Percentiles rank a stretch among this genome's conserved stretches.
Evolutionary conservation across 1,284 basidiomycete genomes (phyloP).

Genomic region (Fistulina hepatica): DNA sequence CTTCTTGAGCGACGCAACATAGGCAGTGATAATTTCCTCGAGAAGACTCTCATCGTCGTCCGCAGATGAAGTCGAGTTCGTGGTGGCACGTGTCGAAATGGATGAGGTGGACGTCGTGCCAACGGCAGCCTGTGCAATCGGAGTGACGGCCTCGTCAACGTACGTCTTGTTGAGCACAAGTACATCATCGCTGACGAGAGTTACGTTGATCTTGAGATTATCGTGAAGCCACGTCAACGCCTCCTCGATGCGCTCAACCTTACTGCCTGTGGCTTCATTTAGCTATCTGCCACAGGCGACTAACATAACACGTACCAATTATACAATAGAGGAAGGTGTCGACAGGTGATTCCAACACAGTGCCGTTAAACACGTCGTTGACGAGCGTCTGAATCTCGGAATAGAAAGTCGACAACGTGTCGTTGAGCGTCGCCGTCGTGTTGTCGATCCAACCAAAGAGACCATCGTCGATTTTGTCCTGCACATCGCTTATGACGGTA

Average conservation of each 20-base stretch:
- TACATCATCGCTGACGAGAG: slow-evolving; percentile 59
- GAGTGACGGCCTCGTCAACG: slow-evolving; percentile 66
- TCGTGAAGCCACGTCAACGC: slow-evolving; percentile 89
- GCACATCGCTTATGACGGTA: slow-evolving; percentile 50
- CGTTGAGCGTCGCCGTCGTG: slow-evolving; percentile 84
- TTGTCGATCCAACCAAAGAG: slow-evolving; percentile 91
- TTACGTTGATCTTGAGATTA: slow-evolving; percentile 73
- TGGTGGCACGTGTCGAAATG: too few relatives aligned
- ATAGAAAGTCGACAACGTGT: slow-evolving; percentile 66
- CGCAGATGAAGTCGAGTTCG: slow-evolving; percentile 21
- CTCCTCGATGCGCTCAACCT: slow-evolving; percentile 77
- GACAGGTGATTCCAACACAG: slow-evolving; percentile 71
- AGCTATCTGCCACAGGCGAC: too few relatives aligned
- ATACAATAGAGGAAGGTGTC: slow-evolving; percentile 84
- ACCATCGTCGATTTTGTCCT: slow-evolving; percentile 73
- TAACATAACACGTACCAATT: too few relatives aligned
- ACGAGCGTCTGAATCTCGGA: slow-evolving; percentile 63
- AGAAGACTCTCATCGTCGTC: slow-evolving; percentile 55
- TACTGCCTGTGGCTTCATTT: too few relatives aligned
- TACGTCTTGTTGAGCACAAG: slow-evolving; percentile 64
- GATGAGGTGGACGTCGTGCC: slow-evolving; percentile 28
- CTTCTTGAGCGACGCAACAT: slow-evolving; percentile 61
- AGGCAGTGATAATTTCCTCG: slow-evolving; percentile 61
- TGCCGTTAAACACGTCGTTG: slow-evolving; percentile 66
- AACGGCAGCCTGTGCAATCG: slow-evolving; percentile 75